Base-by-base conservation (phyloP, 2,329 filamentous ascomycete species). In the Hymenoscyphus albidus region DNA sequence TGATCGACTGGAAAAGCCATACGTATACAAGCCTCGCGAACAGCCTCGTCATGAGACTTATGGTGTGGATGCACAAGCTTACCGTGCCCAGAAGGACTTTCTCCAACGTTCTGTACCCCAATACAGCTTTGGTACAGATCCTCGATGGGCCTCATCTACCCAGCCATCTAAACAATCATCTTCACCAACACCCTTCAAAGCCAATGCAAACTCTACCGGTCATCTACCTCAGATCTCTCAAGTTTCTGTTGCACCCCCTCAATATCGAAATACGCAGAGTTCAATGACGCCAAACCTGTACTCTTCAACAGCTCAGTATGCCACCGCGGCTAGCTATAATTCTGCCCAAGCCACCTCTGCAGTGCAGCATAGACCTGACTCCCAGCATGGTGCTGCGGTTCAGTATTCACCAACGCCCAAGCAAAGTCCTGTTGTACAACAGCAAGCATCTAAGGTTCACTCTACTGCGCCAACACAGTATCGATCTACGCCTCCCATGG, bases 1-100 rank as follows among this genome's bases (percentile, higher is more conserved):
- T 16, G 40, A 64, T 7, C 77, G 76, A 59, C 65, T 75, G 6
- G 79, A 80, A 39, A 85, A 80, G 72, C 82, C 83, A 5, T 85
- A 85, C 66, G 76, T 79, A 40, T 85, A 85, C 73, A 85, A 85
- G 68, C 82, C 82, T 66, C 73, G 73, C 59, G 65, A 60, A 35
- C 35, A 35, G 35, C 35, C 35, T 58, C 64, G 32, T 59, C 61
- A 48, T 61, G 71, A 71, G 38, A 56, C 68, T 40, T 74, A 75
- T 63, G 68, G 71, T 40, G 62, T 74, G 65, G 74, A 75, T 67
- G 68, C 68, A 62, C 72, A 72, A 64, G 73, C 74, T 63, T 75
- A 74, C 65, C 68, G 64, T 62, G 72, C 70, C 59, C 74, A 76
- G 65, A 73, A 74, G 65, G 70, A 67, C 42, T 75, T 74, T 68